These are phyloP conservation scores for Hordeum pubiflorum DNA, from an alignment of 202 grass and related monocot genomes.

Conservation along the genomic window DNA sequence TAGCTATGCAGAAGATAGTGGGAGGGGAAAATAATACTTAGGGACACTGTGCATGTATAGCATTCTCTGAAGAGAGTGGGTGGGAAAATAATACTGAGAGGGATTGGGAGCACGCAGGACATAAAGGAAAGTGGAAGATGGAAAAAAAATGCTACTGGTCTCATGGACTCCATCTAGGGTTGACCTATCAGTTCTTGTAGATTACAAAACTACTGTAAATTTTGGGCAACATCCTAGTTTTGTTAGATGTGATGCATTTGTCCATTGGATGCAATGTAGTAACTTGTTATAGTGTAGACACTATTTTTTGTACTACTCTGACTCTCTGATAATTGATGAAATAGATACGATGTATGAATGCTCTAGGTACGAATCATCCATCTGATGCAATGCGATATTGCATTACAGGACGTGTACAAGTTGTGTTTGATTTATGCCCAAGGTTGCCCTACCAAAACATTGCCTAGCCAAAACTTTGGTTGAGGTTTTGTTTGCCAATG, in stretches of 20 bases:
- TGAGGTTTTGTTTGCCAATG: not conserved
- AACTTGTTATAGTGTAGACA: slow-evolving; percentile 1
- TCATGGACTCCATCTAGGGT: not conserved
- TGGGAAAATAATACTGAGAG: not conserved
- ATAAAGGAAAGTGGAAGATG: not conserved
- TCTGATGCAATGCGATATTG: slow-evolving; percentile 3
- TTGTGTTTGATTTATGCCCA: not conserved
- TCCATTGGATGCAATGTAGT: not conserved
- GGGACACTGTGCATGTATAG: too few relatives aligned
- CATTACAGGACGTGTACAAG: not conserved
- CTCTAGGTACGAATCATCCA: slow-evolving; percentile 5
- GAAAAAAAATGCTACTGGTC: not conserved
- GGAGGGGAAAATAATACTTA: too few relatives aligned
- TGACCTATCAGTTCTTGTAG: not conserved
- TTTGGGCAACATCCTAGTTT: not conserved
- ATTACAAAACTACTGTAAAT: not conserved
- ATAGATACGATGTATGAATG: not conserved
- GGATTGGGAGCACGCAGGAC: not conserved
- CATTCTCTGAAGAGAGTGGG: not conserved
- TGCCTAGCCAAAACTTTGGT: not conserved
- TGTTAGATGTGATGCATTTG: not conserved
- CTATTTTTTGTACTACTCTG: slow-evolving; percentile 2
- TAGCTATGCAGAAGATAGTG: too few relatives aligned
- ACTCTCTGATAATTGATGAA: not conserved
- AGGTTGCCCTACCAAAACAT: not conserved